Base-by-base conservation (phyloP, 139 green algal genomes). In the Mychonastes homosphaera region DNA sequence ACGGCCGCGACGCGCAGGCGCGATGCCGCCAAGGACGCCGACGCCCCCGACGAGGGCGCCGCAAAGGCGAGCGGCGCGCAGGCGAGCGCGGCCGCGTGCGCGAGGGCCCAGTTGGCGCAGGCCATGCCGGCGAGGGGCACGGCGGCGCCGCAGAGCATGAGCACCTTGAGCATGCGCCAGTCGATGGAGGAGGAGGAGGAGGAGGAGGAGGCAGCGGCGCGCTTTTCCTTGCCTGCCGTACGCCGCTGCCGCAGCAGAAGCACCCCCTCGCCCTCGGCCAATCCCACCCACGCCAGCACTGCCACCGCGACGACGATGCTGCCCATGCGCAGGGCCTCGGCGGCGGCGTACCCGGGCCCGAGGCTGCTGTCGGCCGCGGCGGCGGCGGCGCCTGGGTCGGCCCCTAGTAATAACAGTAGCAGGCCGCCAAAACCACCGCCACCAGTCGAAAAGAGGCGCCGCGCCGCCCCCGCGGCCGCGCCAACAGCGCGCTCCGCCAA, bases 31-130 rank as follows among this genome's bases (percentile, higher is more conserved):
- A 8, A 34, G 27, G 38, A 23, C 2, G 3, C 39, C 21, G 36
- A 3, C 0, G 35, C 38, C 33, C 29, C 5, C 7, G n/a, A 0
- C 16, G 26, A 24, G 30, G 12, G 23, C 28, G 38, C 55, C 12
- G 33, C 15, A 0, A 67, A 12, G 10, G 57, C 63, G 21, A 78
- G 21, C 4, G 60, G 62, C 19, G 72, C 55, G 38, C 75, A 32
- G 8, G 66, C 45, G 10, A 44, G 13, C 4, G 56, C 65, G 12
- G 70, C 43, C 46, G 60, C 62, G 36, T 71, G 58, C 2, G 69
- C 63, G 13, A 76, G 52, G 4, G 73, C 67, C 76, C 77, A 84
- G 45, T 81, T 77, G 36, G 75, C 33, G 47, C 77, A 81, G 0
- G 66, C 64, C 28, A 77, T 40, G 19, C 61, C 67, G 28, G 77